Conservation (phyloP, 164 flowering plant species). For the Chloranthus sessilifolius region DNA sequence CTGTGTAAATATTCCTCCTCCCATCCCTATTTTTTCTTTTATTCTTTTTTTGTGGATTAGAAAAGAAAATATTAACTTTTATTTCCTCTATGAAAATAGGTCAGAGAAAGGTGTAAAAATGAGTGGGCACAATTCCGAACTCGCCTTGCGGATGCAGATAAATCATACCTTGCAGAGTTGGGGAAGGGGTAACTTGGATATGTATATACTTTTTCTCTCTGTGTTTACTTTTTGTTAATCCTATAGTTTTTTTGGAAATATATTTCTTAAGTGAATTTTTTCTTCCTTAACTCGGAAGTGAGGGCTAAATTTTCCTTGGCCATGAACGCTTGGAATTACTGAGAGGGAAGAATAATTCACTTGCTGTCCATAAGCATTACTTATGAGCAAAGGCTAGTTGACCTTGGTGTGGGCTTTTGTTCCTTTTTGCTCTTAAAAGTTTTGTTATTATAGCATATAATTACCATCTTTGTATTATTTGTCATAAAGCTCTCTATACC, state of each 20-base stretch:
- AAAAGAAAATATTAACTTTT: background rate
- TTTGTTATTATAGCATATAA: background rate
- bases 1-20: too few species aligned
- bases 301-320: background rate
- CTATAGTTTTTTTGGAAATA: background rate
- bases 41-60: background rate
- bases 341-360: conserved; percentile 16
- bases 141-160: conserved; percentile 67
- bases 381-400: too few species aligned
- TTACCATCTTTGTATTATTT: background rate
- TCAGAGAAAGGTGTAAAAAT: conserved; percentile 70
- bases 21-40: background rate
- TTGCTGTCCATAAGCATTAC: conserved; percentile 21
- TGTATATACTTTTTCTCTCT: background rate
- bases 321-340: conserved; percentile 1
- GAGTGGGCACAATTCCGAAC: conserved; percentile 78
- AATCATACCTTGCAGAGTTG: conserved; percentile 40
- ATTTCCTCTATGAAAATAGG: conserved; percentile 34
- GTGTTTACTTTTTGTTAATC: background rate
- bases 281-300: conserved; percentile 3
- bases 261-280: conserved; percentile 17
- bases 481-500: background rate
- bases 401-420: too few species aligned
- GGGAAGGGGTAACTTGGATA: conserved; percentile 19
- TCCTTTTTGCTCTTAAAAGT: too few species aligned